A percentile compares a stretch with the other conserved stretches of the same genome.
phyloP scores from a whole-genome alignment of 768 basidiomycete genomes.

The Russula dissimulans region DNA sequence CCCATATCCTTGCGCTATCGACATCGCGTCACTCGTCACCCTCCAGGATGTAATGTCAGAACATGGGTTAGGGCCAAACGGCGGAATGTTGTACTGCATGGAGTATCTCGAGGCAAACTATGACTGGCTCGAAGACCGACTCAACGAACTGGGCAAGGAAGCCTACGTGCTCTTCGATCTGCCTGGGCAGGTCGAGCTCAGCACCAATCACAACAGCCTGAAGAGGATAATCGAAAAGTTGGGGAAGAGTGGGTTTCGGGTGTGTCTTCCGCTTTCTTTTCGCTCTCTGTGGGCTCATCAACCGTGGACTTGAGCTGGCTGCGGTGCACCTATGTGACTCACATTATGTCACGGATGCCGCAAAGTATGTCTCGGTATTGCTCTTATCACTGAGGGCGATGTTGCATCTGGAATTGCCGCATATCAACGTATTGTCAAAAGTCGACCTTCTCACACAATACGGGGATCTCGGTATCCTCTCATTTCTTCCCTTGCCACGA shows the following conservation, averaged over 20 bases:
- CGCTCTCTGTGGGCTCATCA: neutral
- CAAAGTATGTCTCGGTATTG: constrained; percentile 90
- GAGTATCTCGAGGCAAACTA: constrained; percentile 79
- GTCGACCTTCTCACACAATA: constrained; percentile 85
- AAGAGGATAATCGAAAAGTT: constrained; percentile 69
- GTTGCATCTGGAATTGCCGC: constrained; percentile 98
- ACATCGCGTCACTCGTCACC: constrained; percentile 78
- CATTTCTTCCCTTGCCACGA: too few relatives aligned
- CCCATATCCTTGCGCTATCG: constrained; percentile 85
- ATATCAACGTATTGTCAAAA: constrained; percentile 95
- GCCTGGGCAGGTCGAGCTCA: constrained; percentile 95
- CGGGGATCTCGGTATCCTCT: constrained; percentile 69
- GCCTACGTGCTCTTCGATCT: constrained; percentile 91
- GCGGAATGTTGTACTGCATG: constrained; percentile 83
- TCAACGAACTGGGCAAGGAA: constrained; percentile 58
- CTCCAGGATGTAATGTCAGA: constrained; percentile 81
- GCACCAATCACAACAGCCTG: constrained; percentile 83
- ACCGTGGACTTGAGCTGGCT: constrained; percentile 11
- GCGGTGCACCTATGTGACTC: constrained; percentile 93
- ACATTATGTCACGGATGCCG: constrained; percentile 91
- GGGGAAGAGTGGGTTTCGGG: constrained; percentile 72
- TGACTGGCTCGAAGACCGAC: constrained; percentile 71
- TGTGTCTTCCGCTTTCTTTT: constrained; percentile 34
- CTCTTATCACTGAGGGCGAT: constrained; percentile 90
- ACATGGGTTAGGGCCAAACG: constrained; percentile 86